Evolutionary conservation across 768 basidiomycete genomes (phyloP), one percentile per base, ranked within the genome.

Genomic region (Boletus speciosus): DNA sequence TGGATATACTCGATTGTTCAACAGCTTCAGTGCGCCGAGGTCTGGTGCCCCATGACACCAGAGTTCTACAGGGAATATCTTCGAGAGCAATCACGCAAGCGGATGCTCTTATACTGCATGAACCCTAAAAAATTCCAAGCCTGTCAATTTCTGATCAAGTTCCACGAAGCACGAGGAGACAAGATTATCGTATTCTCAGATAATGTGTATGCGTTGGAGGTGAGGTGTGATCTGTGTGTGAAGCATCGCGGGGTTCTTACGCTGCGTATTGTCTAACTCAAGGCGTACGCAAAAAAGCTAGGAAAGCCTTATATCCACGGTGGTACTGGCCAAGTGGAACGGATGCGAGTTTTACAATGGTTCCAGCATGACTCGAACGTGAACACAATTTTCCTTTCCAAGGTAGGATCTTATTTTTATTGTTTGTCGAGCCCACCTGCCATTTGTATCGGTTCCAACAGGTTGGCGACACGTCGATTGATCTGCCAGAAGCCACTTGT

Each of bases 31-130:
- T 99, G 97, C 67, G 97, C 97, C 15, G 97, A 99, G 72, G 97
- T 99, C 8, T 99, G 97, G 97, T 99, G 97, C 68, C 92, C 93
- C 16, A 98, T 99, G 97, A 96, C 97, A 19, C 96, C 97, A 6
- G 95, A 98, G 69, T 99, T 99, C 70, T 99, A 98, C 71, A 85
- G 92, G 59, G 95, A 99, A 73, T 99, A 99, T 68, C 81, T 99
- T 60, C 80, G 90, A 57, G 91, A 94, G 70, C 88, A 90, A 67
- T 90, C 91, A 34, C 81, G 97, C 55, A 94, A 96, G 71, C 85
- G 91, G 60, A 97, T 97, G 84, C 78, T 99, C 39, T 77, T 99
- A 7, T 98, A 98, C 67, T 98, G 93, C 80, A 99, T 98, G 97
- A 99, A 99, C 66, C 97, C 97, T 14, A 93, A 90, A 68, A 99